A percentile compares a stretch with the other conserved stretches of the same genome.
phyloP scores from a whole-genome alignment of 306 rosid genomes.

The Dicorynia guianensis region DNA sequence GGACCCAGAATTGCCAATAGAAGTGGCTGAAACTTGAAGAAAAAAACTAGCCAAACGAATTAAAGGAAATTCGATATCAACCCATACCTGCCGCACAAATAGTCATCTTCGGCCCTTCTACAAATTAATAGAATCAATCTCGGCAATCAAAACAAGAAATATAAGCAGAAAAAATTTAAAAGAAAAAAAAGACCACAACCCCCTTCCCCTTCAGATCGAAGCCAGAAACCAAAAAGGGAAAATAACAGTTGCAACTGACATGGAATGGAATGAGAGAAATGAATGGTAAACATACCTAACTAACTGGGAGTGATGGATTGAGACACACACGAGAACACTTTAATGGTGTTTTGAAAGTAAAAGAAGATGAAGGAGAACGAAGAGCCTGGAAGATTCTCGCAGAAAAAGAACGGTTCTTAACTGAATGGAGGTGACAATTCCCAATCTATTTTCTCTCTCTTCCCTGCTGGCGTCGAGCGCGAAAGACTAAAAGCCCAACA shows the following conservation, averaged over 20 bases:
- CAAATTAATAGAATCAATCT: conserved; percentile 17
- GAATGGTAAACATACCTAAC: background rate
- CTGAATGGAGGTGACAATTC: background rate
- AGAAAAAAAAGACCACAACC: background rate
- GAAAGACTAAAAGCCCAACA: background rate
- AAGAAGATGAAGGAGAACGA: background rate
- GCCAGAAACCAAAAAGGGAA: background rate
- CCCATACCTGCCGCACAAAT: conserved; percentile 32
- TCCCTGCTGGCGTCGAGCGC: background rate
- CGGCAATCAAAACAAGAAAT: background rate
- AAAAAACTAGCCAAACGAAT: background rate
- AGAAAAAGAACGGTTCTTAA: background rate
- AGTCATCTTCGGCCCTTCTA: conserved; percentile 32
- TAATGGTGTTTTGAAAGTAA: background rate
- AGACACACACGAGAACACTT: background rate
- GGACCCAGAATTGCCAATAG: background rate
- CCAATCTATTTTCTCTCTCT: too few species aligned
- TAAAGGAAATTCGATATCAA: conserved; percentile 4
- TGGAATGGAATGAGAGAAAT: background rate
- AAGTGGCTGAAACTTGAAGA: background rate
- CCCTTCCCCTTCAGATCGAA: background rate
- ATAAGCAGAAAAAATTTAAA: conserved; percentile 8
- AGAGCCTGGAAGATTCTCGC: background rate
- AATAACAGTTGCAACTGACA: background rate
- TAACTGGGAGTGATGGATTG: background rate